phyloP scores from a whole-genome alignment of 1,284 basidiomycete genomes.

The Trametes sp. region DNA sequence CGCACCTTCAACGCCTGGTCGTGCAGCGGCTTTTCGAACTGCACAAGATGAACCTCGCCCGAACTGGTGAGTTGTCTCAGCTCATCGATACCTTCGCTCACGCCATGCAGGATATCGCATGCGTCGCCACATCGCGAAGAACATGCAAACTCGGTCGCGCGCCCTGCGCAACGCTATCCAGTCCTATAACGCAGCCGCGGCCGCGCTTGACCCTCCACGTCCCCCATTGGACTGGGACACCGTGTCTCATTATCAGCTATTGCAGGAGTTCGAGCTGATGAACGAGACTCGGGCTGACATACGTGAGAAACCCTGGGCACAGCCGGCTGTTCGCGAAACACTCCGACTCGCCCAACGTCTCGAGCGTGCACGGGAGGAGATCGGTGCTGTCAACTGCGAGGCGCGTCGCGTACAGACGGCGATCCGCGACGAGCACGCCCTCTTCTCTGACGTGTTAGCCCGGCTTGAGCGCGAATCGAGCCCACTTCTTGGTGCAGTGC shows the following conservation, averaged over 20 bases:
- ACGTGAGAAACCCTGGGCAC: constrained; percentile 37
- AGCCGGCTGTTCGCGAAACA: constrained; percentile 32
- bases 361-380: constrained; percentile 42
- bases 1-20: constrained; percentile 40
- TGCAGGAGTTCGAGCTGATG: constrained; percentile 45
- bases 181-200: constrained; percentile 37
- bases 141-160: constrained; percentile 33
- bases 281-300: constrained; percentile 39
- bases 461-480: neutral
- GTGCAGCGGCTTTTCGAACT: constrained; percentile 41
- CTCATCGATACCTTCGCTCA: neutral
- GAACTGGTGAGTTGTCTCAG: constrained; percentile 25
- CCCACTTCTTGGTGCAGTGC: neutral
- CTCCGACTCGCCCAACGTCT: constrained; percentile 40
- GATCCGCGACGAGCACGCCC: constrained; percentile 31
- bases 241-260: constrained; percentile 41
- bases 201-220: neutral
- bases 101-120: neutral
- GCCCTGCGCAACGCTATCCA: constrained; percentile 33
- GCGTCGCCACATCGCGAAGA: constrained; percentile 5
- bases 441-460: neutral
- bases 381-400: constrained; percentile 42
- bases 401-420: constrained; percentile 33
- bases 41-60: constrained; percentile 38
- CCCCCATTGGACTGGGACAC: constrained; percentile 36